phyloP scores from a whole-genome alignment of 192 early-diverging fungal species.

The Fimicolochytrium jonesii region DNA sequence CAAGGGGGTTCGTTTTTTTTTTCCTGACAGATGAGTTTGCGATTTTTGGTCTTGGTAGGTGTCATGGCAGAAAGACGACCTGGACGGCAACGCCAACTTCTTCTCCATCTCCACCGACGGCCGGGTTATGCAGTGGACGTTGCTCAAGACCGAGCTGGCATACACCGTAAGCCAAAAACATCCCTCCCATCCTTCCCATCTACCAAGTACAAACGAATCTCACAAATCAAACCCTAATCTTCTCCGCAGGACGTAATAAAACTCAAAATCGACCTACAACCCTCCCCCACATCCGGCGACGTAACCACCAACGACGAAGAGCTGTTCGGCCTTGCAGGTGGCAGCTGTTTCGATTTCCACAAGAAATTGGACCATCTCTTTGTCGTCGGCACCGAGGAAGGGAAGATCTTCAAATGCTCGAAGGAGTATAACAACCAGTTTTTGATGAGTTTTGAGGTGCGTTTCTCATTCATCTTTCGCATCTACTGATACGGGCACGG shows the following conservation, averaged over 20 bases:
- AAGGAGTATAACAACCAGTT: conserved; percentile 58
- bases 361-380: conserved; percentile 54
- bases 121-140: conserved; percentile 55
- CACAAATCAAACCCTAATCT: too few relatives aligned
- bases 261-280: conserved; percentile 14
- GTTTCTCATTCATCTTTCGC: background rate
- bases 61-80: conserved; percentile 63
- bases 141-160: conserved; percentile 56
- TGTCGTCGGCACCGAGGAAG: conserved; percentile 66
- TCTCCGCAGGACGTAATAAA: conserved; percentile 31
- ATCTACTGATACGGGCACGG: too few relatives aligned
- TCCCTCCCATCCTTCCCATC: too few relatives aligned
- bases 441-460: conserved; percentile 54
- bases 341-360: conserved; percentile 63
- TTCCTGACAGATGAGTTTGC: conserved; percentile 3
- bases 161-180: conserved; percentile 36
- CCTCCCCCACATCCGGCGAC: background rate
- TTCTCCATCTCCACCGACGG: conserved; percentile 60
- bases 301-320: conserved; percentile 31
- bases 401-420: conserved; percentile 57
- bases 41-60: too few relatives aligned
- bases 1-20: background rate
- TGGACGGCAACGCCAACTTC: conserved; percentile 61
- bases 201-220: too few relatives aligned
- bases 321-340: conserved; percentile 50